Conservation (phyloP, 257 asterid species). For the Penstemon eatonii region DNA sequence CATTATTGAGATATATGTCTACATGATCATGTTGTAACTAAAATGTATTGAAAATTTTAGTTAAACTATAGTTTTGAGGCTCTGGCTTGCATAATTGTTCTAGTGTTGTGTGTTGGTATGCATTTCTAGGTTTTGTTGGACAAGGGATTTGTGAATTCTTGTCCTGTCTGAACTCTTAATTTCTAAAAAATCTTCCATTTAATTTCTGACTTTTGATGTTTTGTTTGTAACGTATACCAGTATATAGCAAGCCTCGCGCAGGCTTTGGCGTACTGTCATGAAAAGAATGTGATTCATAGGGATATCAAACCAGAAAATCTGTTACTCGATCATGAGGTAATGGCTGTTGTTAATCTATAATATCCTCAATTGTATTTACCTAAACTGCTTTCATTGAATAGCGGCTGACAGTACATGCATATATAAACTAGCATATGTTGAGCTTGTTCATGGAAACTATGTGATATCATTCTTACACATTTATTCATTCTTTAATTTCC, state of each 20-base stretch:
- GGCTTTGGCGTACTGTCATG: slow-evolving; percentile 88
- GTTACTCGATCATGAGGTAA: slow-evolving; percentile 96
- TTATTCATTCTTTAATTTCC: background rate
- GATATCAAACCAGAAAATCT: slow-evolving; percentile 98
- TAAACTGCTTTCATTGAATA: background rate
- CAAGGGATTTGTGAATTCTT: too few relatives aligned
- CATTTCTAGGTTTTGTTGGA: too few relatives aligned
- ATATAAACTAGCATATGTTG: background rate
- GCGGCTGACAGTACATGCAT: slow-evolving; percentile 5
- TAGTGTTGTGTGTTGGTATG: too few relatives aligned
- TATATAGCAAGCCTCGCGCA: slow-evolving; percentile 78
- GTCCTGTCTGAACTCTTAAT: background rate
- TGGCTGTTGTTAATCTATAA: background rate
- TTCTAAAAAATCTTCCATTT: background rate
- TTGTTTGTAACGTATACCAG: slow-evolving; percentile 36
- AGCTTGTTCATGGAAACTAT: slow-evolving; percentile 10
- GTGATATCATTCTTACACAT: background rate
- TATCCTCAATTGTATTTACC: background rate
- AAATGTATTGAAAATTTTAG: background rate
- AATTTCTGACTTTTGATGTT: slow-evolving; percentile 21
- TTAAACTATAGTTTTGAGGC: background rate
- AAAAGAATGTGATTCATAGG: slow-evolving; percentile 93
- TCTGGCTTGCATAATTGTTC: background rate
- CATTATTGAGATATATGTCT: too few relatives aligned
- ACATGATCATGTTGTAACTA: background rate